Percentiles rank a stretch among this genome's conserved stretches.
These are phyloP conservation scores for Scutellaria barbata DNA, from an alignment of 257 asterid genomes.

Conservation along the genomic window DNA sequence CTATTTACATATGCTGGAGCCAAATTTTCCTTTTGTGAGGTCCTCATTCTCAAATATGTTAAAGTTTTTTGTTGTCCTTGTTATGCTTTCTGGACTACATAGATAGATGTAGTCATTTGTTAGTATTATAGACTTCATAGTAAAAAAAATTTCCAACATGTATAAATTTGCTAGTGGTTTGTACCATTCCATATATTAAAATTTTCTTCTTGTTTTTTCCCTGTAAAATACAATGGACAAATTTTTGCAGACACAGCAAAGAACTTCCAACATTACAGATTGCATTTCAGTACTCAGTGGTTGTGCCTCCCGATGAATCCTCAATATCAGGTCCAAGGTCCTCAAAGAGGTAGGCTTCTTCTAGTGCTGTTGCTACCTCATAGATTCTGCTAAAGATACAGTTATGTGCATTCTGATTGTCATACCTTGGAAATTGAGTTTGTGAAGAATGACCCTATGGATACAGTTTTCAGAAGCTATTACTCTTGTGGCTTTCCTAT, in stretches of 20 bases:
- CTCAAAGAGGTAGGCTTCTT: slow-evolving; percentile 63
- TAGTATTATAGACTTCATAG: slow-evolving; percentile 1
- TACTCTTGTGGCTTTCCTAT: slow-evolving; percentile 18
- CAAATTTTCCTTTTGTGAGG: slow-evolving; percentile 25
- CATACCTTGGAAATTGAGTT: slow-evolving; percentile 18
- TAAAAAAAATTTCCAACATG: slow-evolving; percentile 20
- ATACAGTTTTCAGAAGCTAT: slow-evolving; percentile 11
- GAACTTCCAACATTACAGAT: slow-evolving; percentile 90
- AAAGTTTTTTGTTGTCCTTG: slow-evolving; percentile 5
- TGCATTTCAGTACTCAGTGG: slow-evolving; percentile 96
- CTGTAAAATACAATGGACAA: slow-evolving; percentile 25
- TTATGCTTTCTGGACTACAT: slow-evolving; percentile 21
- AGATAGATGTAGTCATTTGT: slow-evolving; percentile 27
- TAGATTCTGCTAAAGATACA: slow-evolving; percentile 11
- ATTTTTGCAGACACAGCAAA: slow-evolving; percentile 72
- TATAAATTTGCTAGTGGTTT: slow-evolving; percentile 29
- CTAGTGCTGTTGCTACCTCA: slow-evolving; percentile 33
- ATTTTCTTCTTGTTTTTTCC: background rate
- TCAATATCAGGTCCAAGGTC: slow-evolving; percentile 55
- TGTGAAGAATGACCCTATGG: background rate
- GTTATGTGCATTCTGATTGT: slow-evolving; percentile 32
- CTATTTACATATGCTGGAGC: slow-evolving; percentile 16
- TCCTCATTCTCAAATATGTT: slow-evolving; percentile 8
- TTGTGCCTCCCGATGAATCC: slow-evolving; percentile 79
- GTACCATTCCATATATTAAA: background rate